phyloP scores from a whole-genome alignment of 164 flowering plant species.

The Euptelea pleiosperma region DNA sequence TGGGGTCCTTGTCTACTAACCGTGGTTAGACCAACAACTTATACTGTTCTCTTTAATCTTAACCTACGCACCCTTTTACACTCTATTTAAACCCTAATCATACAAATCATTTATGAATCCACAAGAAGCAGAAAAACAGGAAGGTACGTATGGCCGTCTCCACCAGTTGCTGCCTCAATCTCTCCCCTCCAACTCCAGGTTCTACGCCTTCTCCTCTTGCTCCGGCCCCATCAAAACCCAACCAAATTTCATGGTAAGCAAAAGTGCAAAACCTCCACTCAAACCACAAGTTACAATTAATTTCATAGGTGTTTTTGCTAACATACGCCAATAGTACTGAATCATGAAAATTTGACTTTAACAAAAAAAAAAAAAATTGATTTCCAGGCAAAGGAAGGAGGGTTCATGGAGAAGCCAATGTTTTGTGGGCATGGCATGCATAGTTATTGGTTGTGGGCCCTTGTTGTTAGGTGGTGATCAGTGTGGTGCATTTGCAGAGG shows the following conservation, averaged over 20 bases:
- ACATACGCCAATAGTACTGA: no score
- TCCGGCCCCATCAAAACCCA: constrained; percentile 3
- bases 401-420: constrained; percentile 20
- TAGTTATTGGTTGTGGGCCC: constrained; percentile 22
- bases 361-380: no score
- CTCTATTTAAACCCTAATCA: neutral
- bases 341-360: no score
- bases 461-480: neutral
- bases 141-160: neutral
- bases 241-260: constrained; percentile 9
- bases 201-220: neutral
- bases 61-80: neutral
- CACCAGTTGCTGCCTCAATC: constrained; percentile 12
- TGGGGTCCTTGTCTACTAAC: neutral
- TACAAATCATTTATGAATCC: neutral
- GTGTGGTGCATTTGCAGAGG: constrained; percentile 8
- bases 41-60: no score
- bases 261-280: neutral
- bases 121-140: neutral
- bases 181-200: no score
- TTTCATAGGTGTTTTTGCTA: neutral
- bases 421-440: constrained; percentile 22
- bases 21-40: neutral
- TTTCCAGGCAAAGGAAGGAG: constrained; percentile 12
- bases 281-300: neutral